Percentiles rank a stretch among this genome's conserved stretches.
Evolutionary conservation across 176 grass and related monocot species (phyloP).

Genomic region (Avena insularis): DNA sequence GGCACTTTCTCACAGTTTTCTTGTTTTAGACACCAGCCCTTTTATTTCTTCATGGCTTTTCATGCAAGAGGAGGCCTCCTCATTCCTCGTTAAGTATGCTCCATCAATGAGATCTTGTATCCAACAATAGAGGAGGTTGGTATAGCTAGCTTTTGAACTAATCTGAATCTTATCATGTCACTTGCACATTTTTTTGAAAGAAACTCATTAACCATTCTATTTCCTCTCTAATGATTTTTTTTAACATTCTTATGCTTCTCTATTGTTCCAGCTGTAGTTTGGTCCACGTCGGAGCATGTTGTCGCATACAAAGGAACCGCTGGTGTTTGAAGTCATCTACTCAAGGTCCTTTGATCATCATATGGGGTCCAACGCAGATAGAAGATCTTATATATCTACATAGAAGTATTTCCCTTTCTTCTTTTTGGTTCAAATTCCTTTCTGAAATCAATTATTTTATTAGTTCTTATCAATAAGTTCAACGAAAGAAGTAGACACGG

Average conservation of each 20-base stretch:
- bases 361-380: too few species aligned
- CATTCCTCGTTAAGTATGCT: constrained; percentile 59
- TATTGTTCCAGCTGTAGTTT: constrained; percentile 48
- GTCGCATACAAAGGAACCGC: too few species aligned
- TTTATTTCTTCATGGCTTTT: neutral
- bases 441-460: too few species aligned
- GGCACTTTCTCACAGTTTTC: neutral
- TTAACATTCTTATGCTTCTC: neutral
- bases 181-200: neutral
- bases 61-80: constrained; percentile 78
- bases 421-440: too few species aligned
- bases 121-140: constrained; percentile 53
- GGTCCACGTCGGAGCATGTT: too few species aligned
- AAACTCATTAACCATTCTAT: neutral
- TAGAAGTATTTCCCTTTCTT: too few species aligned
- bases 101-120: too few species aligned
- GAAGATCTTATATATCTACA: too few species aligned
- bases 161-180: neutral
- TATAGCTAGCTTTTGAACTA: neutral
- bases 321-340: too few species aligned
- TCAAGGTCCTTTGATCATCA: too few species aligned
- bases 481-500: too few species aligned
- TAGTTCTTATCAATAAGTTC: too few species aligned
- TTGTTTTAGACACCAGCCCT: neutral
- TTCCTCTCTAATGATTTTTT: neutral